phyloP scores from a whole-genome alignment of 1,139 yeast species.

The Trichomonascaceae sp. region DNA sequence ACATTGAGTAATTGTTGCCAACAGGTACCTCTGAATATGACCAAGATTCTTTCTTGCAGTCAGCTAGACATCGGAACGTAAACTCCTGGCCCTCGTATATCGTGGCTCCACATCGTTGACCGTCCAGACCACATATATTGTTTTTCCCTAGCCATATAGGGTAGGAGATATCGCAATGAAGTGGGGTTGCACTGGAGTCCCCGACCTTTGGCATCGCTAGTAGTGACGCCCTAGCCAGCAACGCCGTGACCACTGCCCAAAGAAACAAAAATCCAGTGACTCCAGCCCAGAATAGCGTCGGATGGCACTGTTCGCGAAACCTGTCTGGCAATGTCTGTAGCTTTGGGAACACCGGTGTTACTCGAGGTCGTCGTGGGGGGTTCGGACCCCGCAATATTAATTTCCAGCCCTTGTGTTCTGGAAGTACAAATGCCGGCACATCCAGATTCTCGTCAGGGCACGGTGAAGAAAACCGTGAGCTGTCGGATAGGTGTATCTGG shows the following conservation, averaged over 20 bases:
- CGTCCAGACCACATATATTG: conserved; percentile 65
- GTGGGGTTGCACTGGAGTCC: conserved; percentile 12
- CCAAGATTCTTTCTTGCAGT: conserved; percentile 70
- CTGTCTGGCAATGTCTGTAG: conserved; percentile 16
- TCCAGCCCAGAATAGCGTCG: conserved; percentile 3
- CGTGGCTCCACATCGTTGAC: conserved; percentile 39
- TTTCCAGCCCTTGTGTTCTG: no score
- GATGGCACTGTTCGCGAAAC: conserved; percentile 5
- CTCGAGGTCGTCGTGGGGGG: conserved; percentile 13
- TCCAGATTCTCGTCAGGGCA: no score
- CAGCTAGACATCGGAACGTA: conserved; percentile 71
- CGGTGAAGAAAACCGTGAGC: no score
- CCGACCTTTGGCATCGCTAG: conserved; percentile 16
- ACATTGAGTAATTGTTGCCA: conserved; percentile 54
- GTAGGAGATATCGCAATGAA: conserved; percentile 22
- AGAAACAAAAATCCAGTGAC: conserved; percentile 8
- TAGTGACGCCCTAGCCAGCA: conserved; percentile 14
- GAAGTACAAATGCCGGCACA: no score
- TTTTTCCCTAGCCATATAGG: conserved; percentile 60
- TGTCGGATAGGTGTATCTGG: no score
- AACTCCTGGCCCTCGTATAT: conserved; percentile 30
- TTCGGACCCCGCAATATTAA: conserved; percentile 19
- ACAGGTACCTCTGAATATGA: conserved; percentile 67
- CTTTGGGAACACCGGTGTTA: conserved; percentile 12
- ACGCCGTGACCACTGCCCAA: conserved; percentile 15